Evolutionary conservation across 2,329 filamentous ascomycete genomes (phyloP).

Genomic region (Orbilia blumenaviensis): DNA sequence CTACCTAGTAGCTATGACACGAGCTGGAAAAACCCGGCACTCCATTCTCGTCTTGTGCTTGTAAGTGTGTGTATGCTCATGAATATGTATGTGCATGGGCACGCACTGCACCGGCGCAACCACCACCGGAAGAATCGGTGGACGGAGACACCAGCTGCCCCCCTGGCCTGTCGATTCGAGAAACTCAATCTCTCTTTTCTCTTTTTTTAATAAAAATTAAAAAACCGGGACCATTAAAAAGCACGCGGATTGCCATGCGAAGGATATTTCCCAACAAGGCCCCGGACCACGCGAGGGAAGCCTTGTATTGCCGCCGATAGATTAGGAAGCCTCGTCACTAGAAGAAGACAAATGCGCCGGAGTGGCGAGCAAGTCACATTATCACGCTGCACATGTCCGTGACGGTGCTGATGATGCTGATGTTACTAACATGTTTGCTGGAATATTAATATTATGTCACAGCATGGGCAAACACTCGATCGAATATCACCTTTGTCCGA

Average conservation of each 20-base stretch:
- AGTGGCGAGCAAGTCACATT: conserved; percentile 18
- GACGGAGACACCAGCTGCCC: neutral
- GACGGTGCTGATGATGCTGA: neutral
- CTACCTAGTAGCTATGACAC: conserved; percentile 6
- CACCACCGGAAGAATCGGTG: conserved; percentile 37
- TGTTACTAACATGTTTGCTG: conserved; percentile 13
- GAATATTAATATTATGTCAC: neutral
- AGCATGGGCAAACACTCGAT: neutral
- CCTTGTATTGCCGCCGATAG: conserved; percentile 2
- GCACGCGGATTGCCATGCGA: conserved; percentile 11
- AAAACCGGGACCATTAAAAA: neutral
- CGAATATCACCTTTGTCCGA: neutral
- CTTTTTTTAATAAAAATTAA: no score
- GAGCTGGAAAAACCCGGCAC: conserved; percentile 17
- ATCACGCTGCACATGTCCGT: conserved; percentile 10
- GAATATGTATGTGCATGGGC: conserved; percentile 2
- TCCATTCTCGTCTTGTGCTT: neutral
- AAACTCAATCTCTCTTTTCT: neutral
- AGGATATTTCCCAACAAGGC: neutral
- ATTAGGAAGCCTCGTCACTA: neutral
- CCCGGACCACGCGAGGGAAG: conserved; percentile 2
- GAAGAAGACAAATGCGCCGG: conserved; percentile 2
- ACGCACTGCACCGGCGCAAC: conserved; percentile 17
- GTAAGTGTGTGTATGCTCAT: neutral
- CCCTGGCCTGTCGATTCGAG: neutral